Evolutionary conservation across 495 filamentous ascomycete species (phyloP).

Genomic region (Chaetomidium leptoderma): DNA sequence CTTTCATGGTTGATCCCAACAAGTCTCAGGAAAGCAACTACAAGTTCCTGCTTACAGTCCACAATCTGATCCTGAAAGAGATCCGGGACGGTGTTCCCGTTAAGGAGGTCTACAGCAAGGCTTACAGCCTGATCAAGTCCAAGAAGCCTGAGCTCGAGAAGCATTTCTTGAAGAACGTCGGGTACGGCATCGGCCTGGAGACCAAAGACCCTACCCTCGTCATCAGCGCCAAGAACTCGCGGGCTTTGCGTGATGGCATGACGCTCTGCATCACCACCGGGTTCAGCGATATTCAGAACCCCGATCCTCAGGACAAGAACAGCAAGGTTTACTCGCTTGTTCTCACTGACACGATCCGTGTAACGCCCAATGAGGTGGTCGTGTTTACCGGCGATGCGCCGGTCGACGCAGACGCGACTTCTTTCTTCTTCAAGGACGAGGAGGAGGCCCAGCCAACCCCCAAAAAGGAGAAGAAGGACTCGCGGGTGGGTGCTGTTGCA

Average conservation of each 20-base stretch:
- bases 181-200: conserved; percentile 89
- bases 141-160: conserved; percentile 94
- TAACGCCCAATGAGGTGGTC: conserved; percentile 67
- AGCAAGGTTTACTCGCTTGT: conserved; percentile 83
- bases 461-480: conserved; percentile 78
- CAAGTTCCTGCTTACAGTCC: conserved; percentile 80
- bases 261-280: conserved; percentile 85
- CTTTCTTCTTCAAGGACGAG: conserved; percentile 96
- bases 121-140: conserved; percentile 65
- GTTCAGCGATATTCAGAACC: conserved; percentile 80
- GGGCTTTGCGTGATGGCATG: conserved; percentile 90
- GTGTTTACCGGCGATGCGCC: conserved; percentile 92
- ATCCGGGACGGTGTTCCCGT: conserved; percentile 80
- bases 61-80: conserved; percentile 81
- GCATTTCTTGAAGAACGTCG: conserved; percentile 86
- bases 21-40: conserved; percentile 92
- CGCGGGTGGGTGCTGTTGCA: conserved; percentile 75
- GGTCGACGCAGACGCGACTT: conserved; percentile 82
- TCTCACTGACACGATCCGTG: conserved; percentile 88
- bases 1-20: conserved; percentile 94
- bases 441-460: conserved; percentile 62
- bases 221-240: conserved; percentile 77
- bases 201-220: conserved; percentile 74
- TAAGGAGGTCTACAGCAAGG: conserved; percentile 91
- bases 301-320: conserved; percentile 75